Conservation (phyloP, 495 filamentous ascomycete genomes). For the Trichoderma parareesei region DNA sequence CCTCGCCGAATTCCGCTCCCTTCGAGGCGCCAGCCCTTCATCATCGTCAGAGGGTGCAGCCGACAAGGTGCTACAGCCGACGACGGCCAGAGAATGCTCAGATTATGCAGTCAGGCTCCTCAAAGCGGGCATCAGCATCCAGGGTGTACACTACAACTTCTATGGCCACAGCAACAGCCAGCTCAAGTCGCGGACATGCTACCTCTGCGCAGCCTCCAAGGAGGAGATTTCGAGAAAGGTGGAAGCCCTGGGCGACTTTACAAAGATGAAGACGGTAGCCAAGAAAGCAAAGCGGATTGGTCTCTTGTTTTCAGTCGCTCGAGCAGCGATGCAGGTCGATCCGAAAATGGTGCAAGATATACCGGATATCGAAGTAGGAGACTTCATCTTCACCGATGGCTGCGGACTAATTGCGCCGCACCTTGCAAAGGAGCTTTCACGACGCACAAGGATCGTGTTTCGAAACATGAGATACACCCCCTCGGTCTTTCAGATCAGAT, state of each 20-base stretch:
- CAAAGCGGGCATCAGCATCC: slow-evolving; percentile 29
- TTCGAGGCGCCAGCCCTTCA: slow-evolving; percentile 13
- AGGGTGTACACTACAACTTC: slow-evolving; percentile 39
- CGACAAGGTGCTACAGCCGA: slow-evolving; percentile 16
- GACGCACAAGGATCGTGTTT: slow-evolving; percentile 30
- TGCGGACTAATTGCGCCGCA: slow-evolving; percentile 37
- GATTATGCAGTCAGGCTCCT: slow-evolving; percentile 37
- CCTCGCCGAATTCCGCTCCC: slow-evolving; percentile 32
- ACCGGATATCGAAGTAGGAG: slow-evolving; percentile 33
- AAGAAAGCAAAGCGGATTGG: slow-evolving; percentile 46
- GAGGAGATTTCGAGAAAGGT: slow-evolving; percentile 31
- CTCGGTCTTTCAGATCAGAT: slow-evolving; percentile 44
- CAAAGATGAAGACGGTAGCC: slow-evolving; percentile 42
- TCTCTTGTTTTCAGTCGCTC: slow-evolving; percentile 38
- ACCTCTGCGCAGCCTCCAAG: slow-evolving; percentile 34
- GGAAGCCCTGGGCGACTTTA: slow-evolving; percentile 39
- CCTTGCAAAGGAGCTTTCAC: slow-evolving; percentile 30
- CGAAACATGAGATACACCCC: slow-evolving; percentile 36
- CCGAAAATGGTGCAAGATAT: slow-evolving; percentile 39
- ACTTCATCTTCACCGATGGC: slow-evolving; percentile 44
- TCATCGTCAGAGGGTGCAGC: neutral
- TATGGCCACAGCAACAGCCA: slow-evolving; percentile 48
- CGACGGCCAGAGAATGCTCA: slow-evolving; percentile 30
- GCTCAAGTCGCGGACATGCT: slow-evolving; percentile 41
- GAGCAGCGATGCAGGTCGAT: slow-evolving; percentile 28